Evolutionary conservation across 345 rosid genomes (phyloP).

Genomic region (Salix arbutifolia): DNA sequence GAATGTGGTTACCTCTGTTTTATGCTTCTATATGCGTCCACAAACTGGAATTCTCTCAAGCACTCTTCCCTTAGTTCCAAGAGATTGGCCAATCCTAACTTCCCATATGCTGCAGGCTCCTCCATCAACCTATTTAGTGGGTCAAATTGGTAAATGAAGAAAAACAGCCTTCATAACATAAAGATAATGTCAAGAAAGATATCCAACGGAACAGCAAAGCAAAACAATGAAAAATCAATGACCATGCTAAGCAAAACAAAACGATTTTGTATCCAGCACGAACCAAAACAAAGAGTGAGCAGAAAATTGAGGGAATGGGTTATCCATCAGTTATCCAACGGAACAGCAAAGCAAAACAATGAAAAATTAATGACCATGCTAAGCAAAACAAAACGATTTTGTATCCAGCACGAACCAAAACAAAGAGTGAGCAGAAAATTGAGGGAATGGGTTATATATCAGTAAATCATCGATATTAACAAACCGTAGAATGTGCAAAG

Average conservation of each 20-base stretch:
- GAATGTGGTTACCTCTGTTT: slow-evolving; percentile 64
- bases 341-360: too few species aligned
- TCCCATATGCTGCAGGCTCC: slow-evolving; percentile 98
- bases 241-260: neutral
- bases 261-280: neutral
- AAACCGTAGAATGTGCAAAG: neutral
- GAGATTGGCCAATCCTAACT: slow-evolving; percentile 94
- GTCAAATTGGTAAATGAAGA: slow-evolving; percentile 2
- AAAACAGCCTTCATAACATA: neutral
- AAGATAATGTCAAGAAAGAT: neutral
- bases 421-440: neutral
- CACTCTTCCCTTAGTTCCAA: slow-evolving; percentile 98
- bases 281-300: neutral
- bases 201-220: neutral
- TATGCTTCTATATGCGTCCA: slow-evolving; percentile 92
- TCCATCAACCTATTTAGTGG: slow-evolving; percentile 71
- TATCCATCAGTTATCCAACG: too few species aligned
- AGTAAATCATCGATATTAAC: neutral
- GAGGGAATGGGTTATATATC: neutral
- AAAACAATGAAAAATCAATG: neutral
- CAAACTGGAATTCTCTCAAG: slow-evolving; percentile 92
- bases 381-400: too few species aligned
- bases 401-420: slow-evolving; percentile 1
- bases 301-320: neutral
- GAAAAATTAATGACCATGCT: too few species aligned